Evolutionary conservation across 2,329 filamentous ascomycete genomes (phyloP).

Genomic region (Aspergillus phoenicis): DNA sequence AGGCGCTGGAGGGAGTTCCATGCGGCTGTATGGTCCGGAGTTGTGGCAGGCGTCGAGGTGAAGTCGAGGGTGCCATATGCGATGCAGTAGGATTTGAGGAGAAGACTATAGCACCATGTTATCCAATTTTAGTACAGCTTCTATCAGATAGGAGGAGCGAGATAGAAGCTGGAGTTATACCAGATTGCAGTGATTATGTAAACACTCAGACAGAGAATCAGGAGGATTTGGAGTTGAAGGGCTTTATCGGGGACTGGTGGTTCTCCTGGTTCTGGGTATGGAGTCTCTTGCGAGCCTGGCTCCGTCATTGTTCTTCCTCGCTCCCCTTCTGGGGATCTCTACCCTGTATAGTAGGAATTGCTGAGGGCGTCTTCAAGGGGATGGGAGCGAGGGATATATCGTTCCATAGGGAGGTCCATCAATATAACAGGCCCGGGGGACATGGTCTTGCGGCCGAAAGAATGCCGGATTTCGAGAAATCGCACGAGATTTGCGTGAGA

Average conservation of each 20-base stretch:
- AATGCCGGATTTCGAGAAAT: background rate
- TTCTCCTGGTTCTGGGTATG: background rate
- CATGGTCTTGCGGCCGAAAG: background rate
- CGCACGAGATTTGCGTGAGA: background rate
- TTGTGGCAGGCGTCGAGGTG: background rate
- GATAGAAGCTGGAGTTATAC: background rate
- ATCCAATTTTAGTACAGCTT: background rate
- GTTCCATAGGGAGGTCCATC: background rate
- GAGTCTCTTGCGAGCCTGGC: background rate
- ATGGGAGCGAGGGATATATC: background rate
- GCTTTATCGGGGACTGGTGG: background rate
- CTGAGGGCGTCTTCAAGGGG: background rate
- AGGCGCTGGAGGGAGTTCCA: background rate
- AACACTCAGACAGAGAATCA: background rate
- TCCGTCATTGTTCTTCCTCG: background rate
- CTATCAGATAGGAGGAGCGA: background rate
- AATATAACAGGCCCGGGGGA: background rate
- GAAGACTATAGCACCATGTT: background rate
- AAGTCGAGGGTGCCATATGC: background rate
- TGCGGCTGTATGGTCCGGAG: background rate
- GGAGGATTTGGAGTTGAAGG: background rate
- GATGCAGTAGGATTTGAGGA: background rate
- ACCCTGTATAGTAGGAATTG: background rate
- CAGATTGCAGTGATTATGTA: background rate
- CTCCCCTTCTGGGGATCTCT: background rate